Conservation (phyloP, 2,329 filamentous ascomycete species). For the Beauveria scarabaeidicola region DNA sequence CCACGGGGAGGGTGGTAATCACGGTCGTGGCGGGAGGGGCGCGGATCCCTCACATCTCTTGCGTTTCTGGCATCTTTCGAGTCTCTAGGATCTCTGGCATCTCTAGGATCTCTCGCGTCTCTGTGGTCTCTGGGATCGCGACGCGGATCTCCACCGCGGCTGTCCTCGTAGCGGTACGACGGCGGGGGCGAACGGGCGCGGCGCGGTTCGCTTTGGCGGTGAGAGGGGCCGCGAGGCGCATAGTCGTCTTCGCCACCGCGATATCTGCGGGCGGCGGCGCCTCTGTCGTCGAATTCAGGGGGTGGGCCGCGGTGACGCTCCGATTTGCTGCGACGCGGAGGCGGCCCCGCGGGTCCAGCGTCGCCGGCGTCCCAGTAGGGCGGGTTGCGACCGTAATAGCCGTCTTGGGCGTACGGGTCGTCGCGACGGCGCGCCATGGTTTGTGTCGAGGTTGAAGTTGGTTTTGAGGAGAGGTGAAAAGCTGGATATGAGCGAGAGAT, state of each 20-base stretch:
- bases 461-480: background rate
- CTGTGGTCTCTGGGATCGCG: conserved; percentile 1
- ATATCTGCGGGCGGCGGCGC: conserved; percentile 1
- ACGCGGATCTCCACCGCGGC: background rate
- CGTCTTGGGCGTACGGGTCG: conserved; percentile 17
- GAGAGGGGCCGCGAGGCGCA: background rate
- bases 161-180: background rate
- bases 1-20: conserved; percentile 1
- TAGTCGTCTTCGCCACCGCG: background rate
- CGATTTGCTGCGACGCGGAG: conserved; percentile 19
- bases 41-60: background rate
- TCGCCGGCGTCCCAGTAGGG: conserved; percentile 10
- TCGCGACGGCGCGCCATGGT: conserved; percentile 19
- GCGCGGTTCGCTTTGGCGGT: background rate
- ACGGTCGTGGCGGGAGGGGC: background rate
- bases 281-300: conserved; percentile 11
- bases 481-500: background rate
- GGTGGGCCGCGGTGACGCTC: conserved; percentile 15
- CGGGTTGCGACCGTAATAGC: conserved; percentile 16
- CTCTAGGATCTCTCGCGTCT: background rate
- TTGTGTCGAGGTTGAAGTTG: background rate
- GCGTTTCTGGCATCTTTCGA: background rate
- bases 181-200: conserved; percentile 1
- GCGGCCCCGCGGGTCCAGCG: background rate
- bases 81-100: background rate